A percentile compares a stretch with the other conserved stretches of the same genome.
These are phyloP conservation scores for Calophaca sinica DNA, from an alignment of 306 rosid species.

Conservation along the genomic window DNA sequence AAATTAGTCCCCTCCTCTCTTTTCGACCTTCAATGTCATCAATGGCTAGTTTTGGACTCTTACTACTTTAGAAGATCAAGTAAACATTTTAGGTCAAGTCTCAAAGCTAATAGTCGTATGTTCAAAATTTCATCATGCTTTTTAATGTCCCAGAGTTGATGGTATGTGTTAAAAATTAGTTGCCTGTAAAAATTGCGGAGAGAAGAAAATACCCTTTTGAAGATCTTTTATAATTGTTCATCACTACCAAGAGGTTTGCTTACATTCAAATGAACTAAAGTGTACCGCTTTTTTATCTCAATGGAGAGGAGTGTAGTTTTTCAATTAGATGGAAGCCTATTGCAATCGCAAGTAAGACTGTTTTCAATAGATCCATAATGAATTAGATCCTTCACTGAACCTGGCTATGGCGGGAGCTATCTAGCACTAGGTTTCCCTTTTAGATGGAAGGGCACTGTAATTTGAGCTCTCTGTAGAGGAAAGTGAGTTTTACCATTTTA, in stretches of 20 bases:
- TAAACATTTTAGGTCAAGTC: background rate
- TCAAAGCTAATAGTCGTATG: background rate
- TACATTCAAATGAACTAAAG: constrained; percentile 19
- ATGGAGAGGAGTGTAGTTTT: background rate
- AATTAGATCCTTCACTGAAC: constrained; percentile 9
- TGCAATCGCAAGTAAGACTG: background rate
- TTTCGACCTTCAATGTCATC: background rate
- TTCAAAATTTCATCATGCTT: background rate
- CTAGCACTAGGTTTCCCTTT: background rate
- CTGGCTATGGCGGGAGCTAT: background rate
- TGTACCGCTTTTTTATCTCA: background rate
- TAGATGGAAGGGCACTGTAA: constrained; percentile 2
- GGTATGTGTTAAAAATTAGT: background rate
- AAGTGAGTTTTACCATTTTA: too few species aligned
- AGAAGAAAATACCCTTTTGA: constrained; percentile 9
- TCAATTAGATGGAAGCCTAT: constrained; percentile 10
- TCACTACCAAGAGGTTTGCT: background rate
- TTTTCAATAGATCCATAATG: background rate
- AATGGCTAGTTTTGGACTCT: background rate
- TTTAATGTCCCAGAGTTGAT: background rate
- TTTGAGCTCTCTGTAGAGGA: too few species aligned
- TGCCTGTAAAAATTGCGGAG: background rate
- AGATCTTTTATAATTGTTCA: constrained; percentile 1
- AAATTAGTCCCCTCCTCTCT: background rate
- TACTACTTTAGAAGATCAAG: background rate